Percentiles rank a stretch among this genome's conserved stretches.
Conservation (phyloP, 768 basidiomycete genomes). For the Harrya chromipes region DNA sequence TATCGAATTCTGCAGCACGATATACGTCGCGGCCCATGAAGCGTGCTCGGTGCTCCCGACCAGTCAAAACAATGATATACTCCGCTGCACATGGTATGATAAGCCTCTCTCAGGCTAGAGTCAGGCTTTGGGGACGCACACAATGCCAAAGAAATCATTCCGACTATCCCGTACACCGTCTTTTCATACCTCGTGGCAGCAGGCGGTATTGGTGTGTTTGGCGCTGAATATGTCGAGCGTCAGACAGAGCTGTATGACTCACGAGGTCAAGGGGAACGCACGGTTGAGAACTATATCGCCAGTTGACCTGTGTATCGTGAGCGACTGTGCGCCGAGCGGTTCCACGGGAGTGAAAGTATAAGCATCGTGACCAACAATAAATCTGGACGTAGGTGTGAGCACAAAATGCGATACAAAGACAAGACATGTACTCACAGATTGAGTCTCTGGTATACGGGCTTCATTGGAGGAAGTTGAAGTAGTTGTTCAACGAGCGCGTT, state of each 20-base stretch:
- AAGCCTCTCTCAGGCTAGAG: neutral
- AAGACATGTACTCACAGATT: slow-evolving; percentile 50
- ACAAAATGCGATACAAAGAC: slow-evolving; percentile 7
- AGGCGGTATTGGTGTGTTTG: slow-evolving; percentile 50
- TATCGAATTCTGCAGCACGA: slow-evolving; percentile 85
- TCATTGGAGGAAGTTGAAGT: slow-evolving; percentile 44
- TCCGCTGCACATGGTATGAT: slow-evolving; percentile 58
- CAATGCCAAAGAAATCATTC: slow-evolving; percentile 71
- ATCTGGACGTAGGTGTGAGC: slow-evolving; percentile 38
- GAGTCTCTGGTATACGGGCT: slow-evolving; percentile 66
- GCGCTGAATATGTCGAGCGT: slow-evolving; percentile 36
- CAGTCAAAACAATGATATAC: slow-evolving; percentile 87
- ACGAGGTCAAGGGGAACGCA: slow-evolving; percentile 31
- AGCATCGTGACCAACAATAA: slow-evolving; percentile 66
- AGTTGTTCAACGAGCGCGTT: slow-evolving; percentile 11
- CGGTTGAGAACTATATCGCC: slow-evolving; percentile 72
- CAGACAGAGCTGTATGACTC: neutral
- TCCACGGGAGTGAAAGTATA: slow-evolving; percentile 76
- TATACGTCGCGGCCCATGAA: slow-evolving; percentile 87
- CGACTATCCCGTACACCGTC: slow-evolving; percentile 71
- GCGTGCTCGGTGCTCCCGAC: slow-evolving; percentile 71
- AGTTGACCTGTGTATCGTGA: slow-evolving; percentile 71
- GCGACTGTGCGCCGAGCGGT: slow-evolving; percentile 55
- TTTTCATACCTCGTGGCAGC: slow-evolving; percentile 59
- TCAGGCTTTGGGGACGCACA: slow-evolving; percentile 44